Conservation (phyloP, 768 basidiomycete species). For the Dioszegia hungarica region DNA sequence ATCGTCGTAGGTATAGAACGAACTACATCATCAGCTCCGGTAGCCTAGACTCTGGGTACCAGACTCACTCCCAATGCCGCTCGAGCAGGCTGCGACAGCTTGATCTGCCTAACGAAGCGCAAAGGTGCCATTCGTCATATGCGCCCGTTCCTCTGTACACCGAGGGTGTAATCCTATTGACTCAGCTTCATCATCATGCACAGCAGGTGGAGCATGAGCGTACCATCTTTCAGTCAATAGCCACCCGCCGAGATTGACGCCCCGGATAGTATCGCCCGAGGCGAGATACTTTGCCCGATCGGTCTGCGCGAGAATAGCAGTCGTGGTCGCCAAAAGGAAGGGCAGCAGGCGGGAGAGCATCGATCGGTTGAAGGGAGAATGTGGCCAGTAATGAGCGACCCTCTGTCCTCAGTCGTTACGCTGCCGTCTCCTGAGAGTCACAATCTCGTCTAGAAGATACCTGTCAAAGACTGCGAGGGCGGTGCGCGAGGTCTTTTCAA, state of each 20-base stretch:
- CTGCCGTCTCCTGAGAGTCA: too few species aligned
- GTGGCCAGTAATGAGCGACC: too few species aligned
- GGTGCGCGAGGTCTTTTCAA: too few species aligned
- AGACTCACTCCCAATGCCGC: conserved; percentile 29
- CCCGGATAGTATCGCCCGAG: conserved; percentile 24
- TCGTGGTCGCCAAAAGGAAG: neutral
- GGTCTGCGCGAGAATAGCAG: neutral
- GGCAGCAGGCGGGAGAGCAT: neutral
- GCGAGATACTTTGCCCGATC: conserved; percentile 3
- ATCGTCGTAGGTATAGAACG: conserved; percentile 33
- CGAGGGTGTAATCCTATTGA: conserved; percentile 40
- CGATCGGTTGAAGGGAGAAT: neutral
- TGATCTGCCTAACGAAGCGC: conserved; percentile 24
- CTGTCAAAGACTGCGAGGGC: too few species aligned
- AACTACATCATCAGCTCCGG: conserved; percentile 9
- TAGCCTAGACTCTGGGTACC: neutral
- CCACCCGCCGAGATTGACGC: conserved; percentile 48
- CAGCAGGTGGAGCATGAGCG: neutral
- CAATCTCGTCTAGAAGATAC: too few species aligned
- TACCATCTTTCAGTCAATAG: conserved; percentile 30
- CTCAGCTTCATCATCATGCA: neutral
- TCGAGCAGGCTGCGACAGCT: conserved; percentile 21
- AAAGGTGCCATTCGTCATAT: conserved; percentile 38
- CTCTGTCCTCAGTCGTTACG: too few species aligned
- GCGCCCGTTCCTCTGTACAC: conserved; percentile 27